Conservation (phyloP, 2,329 filamentous ascomycete species). For the Ophiostoma sp. region DNA sequence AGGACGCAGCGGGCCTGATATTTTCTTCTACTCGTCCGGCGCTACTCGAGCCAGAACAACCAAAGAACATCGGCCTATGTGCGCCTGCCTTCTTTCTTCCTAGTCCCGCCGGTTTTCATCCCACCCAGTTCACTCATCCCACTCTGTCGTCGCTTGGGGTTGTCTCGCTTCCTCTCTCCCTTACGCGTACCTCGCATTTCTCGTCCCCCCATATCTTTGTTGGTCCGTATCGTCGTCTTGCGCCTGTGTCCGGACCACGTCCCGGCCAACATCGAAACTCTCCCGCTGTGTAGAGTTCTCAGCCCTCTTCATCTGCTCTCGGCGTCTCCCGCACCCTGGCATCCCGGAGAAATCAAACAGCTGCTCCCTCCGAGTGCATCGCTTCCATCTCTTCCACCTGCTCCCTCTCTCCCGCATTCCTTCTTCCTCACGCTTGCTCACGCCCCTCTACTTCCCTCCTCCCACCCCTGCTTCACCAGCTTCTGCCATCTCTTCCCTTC, state of each 20-base stretch:
- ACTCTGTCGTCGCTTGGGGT: not conserved
- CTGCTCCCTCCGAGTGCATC: not conserved
- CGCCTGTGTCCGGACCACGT: not conserved
- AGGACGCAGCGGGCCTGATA: not conserved
- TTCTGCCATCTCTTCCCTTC: not conserved
- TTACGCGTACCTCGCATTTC: not conserved
- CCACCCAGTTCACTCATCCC: not conserved
- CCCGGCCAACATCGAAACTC: not conserved
- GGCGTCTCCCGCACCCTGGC: constrained; percentile 25
- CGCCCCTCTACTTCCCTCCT: not conserved
- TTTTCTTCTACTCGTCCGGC: constrained; percentile 18
- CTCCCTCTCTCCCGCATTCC: constrained; percentile 16
- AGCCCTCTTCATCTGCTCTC: constrained; percentile 22
- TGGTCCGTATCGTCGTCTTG: too few relatives aligned
- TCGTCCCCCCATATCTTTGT: too few relatives aligned
- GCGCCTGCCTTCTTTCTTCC: not conserved
- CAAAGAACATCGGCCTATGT: constrained; percentile 15
- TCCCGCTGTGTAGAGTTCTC: not conserved
- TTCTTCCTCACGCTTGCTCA: not conserved
- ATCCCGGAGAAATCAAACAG: not conserved
- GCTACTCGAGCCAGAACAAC: constrained; percentile 17
- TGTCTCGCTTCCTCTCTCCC: not conserved
- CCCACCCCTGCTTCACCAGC: constrained; percentile 3
- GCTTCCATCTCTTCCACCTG: not conserved
- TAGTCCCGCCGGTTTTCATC: not conserved